These are phyloP conservation scores for Amaranthus tricolor DNA, from an alignment of 179 eudicot species.

Conservation along the genomic window DNA sequence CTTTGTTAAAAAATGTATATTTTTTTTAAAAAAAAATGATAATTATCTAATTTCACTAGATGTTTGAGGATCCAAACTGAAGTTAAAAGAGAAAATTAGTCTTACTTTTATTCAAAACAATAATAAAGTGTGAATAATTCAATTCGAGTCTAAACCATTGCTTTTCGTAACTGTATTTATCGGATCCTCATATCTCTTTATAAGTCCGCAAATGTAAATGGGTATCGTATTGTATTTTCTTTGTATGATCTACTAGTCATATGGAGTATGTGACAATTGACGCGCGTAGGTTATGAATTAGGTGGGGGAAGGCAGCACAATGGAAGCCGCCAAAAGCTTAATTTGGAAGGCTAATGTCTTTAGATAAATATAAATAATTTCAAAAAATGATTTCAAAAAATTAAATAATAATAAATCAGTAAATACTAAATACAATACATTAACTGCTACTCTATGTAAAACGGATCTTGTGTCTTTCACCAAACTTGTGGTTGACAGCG, in stretches of 20 bases:
- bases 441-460: not conserved
- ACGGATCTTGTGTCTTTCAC: slow-evolving; percentile 16
- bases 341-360: not conserved
- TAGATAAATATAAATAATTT: not conserved
- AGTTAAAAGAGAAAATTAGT: no score
- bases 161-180: no score
- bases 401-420: slow-evolving; percentile 6
- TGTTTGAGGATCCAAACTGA: no score
- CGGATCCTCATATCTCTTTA: no score
- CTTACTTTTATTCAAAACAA: no score
- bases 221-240: no score
- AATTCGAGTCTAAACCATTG: no score
- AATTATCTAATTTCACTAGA: no score
- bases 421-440: not conserved
- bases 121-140: no score
- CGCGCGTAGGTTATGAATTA: slow-evolving; percentile 6
- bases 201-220: no score
- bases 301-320: not conserved
- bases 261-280: not conserved
- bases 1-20: no score
- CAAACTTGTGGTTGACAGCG: slow-evolving; percentile 10
- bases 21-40: no score
- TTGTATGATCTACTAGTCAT: slow-evolving; percentile 43
- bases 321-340: slow-evolving; percentile 15
- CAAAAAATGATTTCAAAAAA: not conserved